Evolutionary conservation across 2,329 filamentous ascomycete species (phyloP), one percentile per base, ranked within the genome.

Genomic region (Colletotrichum liriopes): DNA sequence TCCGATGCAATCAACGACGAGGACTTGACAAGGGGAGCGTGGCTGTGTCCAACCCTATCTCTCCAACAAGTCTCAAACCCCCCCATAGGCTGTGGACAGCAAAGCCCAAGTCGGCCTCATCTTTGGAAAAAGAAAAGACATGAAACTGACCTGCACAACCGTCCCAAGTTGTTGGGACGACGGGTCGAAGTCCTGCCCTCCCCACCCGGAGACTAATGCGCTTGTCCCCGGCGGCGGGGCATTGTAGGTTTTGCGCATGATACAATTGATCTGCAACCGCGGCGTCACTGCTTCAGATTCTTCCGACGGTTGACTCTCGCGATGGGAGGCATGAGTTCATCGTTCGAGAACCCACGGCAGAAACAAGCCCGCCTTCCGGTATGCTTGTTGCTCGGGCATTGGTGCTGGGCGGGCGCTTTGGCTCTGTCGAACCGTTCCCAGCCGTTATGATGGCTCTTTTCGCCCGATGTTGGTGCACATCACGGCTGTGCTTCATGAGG

Each of bases 221-320:
- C 65, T 59, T 60, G 23, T 52, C n/a, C 43, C 23, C 18, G 43
- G 14, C 29, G 58, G 58, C 29, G 32, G 60, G 45, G 70, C 65
- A 70, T 65, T 56, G 70, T 64, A 65, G 29, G 66, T 72, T 72
- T 64, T 69, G 41, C 54, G 52, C 43, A 60, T 70, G 70, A 72
- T 60, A 72, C 70, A 70, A 70, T 20, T 41, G 70, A 72, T 72
- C 70, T 72, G 65, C 70, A 72, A 52, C 70, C 70, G 52, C 23
- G 54, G 65, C 70, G 65, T 70, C 65, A 70, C 70, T 65, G 70
- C 65, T 55, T 72, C 70, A 72, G 65, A 65, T 49, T 49, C 26
- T 35, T 51, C 39, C 45, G 52, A 41, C 58, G 58, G 52, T 47
- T 54, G 37, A 37, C 58, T 72, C 35, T 39, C 59, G 41, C 59